Conservation (phyloP, 371 early-diverging fungal genomes). For the Mortierella sp. region DNA sequence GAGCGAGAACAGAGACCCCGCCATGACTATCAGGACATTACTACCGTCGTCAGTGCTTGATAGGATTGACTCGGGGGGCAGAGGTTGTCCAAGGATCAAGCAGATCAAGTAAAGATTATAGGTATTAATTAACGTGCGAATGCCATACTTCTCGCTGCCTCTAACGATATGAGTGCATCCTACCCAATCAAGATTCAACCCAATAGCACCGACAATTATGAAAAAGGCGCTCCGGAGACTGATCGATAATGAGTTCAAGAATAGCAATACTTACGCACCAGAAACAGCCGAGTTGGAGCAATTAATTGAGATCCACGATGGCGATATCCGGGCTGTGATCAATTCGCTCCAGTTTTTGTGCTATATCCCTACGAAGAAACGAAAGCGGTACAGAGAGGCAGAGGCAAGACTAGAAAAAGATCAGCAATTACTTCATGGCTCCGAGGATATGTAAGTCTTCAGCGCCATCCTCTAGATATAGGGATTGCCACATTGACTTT, state of each 20-base stretch:
- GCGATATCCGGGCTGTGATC: conserved; percentile 68
- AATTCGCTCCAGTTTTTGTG: conserved; percentile 67
- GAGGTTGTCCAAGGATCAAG: conserved; percentile 22
- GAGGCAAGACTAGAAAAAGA: conserved; percentile 12
- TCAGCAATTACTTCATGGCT: neutral
- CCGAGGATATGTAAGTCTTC: conserved; percentile 23
- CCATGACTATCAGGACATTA: conserved; percentile 38
- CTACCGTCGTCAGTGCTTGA: conserved; percentile 36
- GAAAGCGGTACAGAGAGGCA: conserved; percentile 21
- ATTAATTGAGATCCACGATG: conserved; percentile 58
- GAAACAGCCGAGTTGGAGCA: conserved; percentile 26
- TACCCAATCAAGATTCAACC: conserved; percentile 60
- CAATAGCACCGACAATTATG: conserved; percentile 64
- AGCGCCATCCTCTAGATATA: too few relatives aligned
- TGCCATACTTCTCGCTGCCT: conserved; percentile 5
- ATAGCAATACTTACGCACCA: conserved; percentile 13
- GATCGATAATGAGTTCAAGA: conserved; percentile 50
- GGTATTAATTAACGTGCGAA: neutral
- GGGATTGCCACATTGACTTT: neutral
- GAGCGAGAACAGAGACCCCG: conserved; percentile 34
- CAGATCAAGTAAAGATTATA: conserved; percentile 34
- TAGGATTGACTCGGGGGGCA: conserved; percentile 34
- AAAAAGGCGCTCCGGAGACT: conserved; percentile 65
- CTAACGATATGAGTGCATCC: neutral
- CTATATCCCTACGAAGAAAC: conserved; percentile 17